Percentiles rank a stretch among this genome's conserved stretches.
These are phyloP conservation scores for Scutellaria barbata DNA, from an alignment of 257 asterid species.

Conservation along the genomic window DNA sequence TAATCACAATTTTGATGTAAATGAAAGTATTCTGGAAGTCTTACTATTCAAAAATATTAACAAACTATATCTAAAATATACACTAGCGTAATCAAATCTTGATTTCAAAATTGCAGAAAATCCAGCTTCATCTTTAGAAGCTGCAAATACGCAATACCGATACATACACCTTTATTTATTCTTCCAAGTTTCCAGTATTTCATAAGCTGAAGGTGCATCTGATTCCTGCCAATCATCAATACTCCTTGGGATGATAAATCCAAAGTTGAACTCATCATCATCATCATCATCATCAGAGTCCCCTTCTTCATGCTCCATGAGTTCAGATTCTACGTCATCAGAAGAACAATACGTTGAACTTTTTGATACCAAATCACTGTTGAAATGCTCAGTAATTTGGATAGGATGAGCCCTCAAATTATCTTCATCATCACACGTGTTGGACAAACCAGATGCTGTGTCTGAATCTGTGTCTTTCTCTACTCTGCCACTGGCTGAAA, in stretches of 20 bases:
- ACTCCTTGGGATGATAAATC: slow-evolving; percentile 36
- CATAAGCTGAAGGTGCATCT: slow-evolving; percentile 64
- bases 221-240: slow-evolving; percentile 44
- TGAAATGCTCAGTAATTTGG: not conserved
- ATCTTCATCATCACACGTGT: not conserved
- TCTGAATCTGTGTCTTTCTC: slow-evolving; percentile 30
- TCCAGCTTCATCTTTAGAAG: not conserved
- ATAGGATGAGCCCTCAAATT: slow-evolving; percentile 10
- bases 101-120: not conserved
- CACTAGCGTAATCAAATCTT: not conserved
- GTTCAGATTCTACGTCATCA: slow-evolving; percentile 33
- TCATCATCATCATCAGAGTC: slow-evolving; percentile 49
- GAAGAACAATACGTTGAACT: slow-evolving; percentile 16
- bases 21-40: too few relatives aligned
- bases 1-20: too few relatives aligned
- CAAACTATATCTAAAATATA: not conserved
- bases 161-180: slow-evolving; percentile 32
- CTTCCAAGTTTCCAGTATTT: slow-evolving; percentile 81
- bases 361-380: slow-evolving; percentile 28
- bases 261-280: slow-evolving; percentile 47
- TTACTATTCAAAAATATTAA: too few relatives aligned
- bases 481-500: slow-evolving; percentile 7
- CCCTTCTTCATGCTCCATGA: slow-evolving; percentile 33
- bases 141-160: slow-evolving; percentile 24
- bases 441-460: slow-evolving; percentile 24